Evolutionary conservation across 1,284 basidiomycete genomes (phyloP).

Genomic region (Apiotrichum akiyoshidainum): DNA sequence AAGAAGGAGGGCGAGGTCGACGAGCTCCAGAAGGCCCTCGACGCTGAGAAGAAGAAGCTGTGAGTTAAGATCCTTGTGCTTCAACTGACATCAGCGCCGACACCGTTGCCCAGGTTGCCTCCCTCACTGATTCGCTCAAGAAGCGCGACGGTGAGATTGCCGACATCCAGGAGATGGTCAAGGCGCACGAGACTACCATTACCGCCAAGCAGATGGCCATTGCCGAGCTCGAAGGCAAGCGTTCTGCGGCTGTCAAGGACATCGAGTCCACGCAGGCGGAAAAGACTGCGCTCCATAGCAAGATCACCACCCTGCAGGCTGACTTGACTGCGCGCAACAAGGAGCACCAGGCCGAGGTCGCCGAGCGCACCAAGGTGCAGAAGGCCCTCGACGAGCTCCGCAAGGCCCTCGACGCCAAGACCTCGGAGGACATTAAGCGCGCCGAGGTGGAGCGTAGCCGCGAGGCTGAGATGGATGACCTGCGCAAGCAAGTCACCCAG

Average conservation of each 20-base stretch:
- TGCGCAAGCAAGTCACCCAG: conserved; percentile 64
- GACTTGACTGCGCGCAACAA: conserved; percentile 65
- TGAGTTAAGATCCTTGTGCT: conserved; percentile 50
- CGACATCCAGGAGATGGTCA: conserved; percentile 57
- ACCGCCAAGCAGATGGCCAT: conserved; percentile 75
- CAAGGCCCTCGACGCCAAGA: conserved; percentile 74
- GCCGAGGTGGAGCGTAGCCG: conserved; percentile 82
- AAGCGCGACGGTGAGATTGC: conserved; percentile 73
- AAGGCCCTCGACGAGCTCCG: conserved; percentile 83
- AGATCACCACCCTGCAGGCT: conserved; percentile 65
- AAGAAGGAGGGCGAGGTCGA: conserved; percentile 64
- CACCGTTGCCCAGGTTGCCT: conserved; percentile 60
- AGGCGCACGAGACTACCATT: conserved; percentile 64
- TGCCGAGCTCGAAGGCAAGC: conserved; percentile 59
- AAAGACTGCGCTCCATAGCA: conserved; percentile 62
- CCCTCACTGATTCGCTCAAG: conserved; percentile 64
- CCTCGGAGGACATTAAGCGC: conserved; percentile 77
- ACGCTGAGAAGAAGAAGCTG: conserved; percentile 65
- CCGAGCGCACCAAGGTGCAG: conserved; percentile 64
- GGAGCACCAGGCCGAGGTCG: conserved; percentile 59
- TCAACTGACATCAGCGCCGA: conserved; percentile 57
- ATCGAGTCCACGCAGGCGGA: conserved; percentile 43
- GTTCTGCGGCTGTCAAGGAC: conserved; percentile 54
- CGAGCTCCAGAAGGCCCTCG: conserved; percentile 72
- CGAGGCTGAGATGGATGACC: conserved; percentile 71